Evolutionary conservation across 345 rosid genomes (phyloP).

Genomic region (Camelina sativa): DNA sequence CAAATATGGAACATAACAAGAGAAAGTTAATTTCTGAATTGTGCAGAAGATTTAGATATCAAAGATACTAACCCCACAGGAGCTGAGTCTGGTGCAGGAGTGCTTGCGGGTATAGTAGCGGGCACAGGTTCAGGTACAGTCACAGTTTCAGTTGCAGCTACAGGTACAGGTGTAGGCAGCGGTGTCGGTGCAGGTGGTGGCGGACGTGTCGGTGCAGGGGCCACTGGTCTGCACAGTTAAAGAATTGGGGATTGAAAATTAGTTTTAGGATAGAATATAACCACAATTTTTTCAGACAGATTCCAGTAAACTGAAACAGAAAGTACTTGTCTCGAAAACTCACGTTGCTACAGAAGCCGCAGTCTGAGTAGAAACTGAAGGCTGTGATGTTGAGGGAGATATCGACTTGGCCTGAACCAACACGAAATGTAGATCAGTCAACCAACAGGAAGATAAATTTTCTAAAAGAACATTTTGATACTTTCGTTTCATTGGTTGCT

Average conservation of each 20-base stretch:
- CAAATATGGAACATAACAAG: not conserved
- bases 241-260: slow-evolving; percentile 1
- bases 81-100: slow-evolving; percentile 50
- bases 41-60: slow-evolving; percentile 34
- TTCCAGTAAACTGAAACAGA: not conserved
- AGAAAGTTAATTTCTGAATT: slow-evolving; percentile 24
- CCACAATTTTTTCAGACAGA: not conserved
- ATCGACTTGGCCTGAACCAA: slow-evolving; percentile 57
- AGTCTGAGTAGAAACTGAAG: slow-evolving; percentile 52
- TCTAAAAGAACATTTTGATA: not conserved
- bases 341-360: slow-evolving; percentile 52
- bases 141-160: slow-evolving; percentile 16
- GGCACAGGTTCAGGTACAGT: slow-evolving; percentile 27
- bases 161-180: not conserved
- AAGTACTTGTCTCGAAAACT: slow-evolving; percentile 36
- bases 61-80: slow-evolving; percentile 39
- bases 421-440: not conserved
- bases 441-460: slow-evolving; percentile 15
- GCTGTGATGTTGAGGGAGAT: slow-evolving; percentile 47
- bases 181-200: not conserved
- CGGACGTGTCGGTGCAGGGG: slow-evolving; percentile 10
- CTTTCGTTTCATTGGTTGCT: slow-evolving; percentile 10
- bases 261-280: slow-evolving; percentile 14
- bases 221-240: slow-evolving; percentile 33
- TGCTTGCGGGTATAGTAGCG: slow-evolving; percentile 33